Percentiles rank a stretch among this genome's conserved stretches.
Evolutionary conservation across 805 yeast genomes (phyloP).

Genomic region (Brettanomyces sp.): DNA sequence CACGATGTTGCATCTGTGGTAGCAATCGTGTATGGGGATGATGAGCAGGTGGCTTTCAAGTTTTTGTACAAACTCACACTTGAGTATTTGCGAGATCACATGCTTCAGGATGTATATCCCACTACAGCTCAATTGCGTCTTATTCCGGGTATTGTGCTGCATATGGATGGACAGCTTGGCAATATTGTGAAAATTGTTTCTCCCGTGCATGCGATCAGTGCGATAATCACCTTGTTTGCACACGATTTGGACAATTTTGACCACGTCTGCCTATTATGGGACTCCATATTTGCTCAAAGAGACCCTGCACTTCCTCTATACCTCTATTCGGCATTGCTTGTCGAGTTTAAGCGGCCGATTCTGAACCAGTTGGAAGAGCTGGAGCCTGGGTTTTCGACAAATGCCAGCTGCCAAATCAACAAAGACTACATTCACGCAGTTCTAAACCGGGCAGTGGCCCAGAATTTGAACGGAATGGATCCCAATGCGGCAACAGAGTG

Average conservation of each 20-base stretch:
- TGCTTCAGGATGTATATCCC: conserved; percentile 62
- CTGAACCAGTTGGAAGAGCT: conserved; percentile 20
- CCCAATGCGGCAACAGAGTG: not conserved
- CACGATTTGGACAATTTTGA: conserved; percentile 51
- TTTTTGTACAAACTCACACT: conserved; percentile 50
- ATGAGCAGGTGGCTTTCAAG: conserved; percentile 27
- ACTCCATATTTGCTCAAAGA: conserved; percentile 48
- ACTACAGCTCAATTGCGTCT: conserved; percentile 57
- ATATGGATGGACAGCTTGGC: conserved; percentile 37
- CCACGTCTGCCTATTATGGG: conserved; percentile 57
- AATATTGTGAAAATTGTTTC: conserved; percentile 31
- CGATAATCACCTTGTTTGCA: conserved; percentile 67
- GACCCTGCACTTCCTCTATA: conserved; percentile 49
- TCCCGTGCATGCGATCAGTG: conserved; percentile 66
- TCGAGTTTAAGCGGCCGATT: conserved; percentile 36
- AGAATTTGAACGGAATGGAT: not conserved
- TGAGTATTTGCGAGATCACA: conserved; percentile 68
- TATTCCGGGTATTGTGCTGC: conserved; percentile 51
- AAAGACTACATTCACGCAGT: not conserved
- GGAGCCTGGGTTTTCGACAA: conserved; percentile 9
- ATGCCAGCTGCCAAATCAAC: conserved; percentile 6
- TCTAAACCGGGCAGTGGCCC: not conserved
- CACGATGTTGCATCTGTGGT: conserved; percentile 77
- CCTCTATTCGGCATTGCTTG: conserved; percentile 49
- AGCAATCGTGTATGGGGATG: conserved; percentile 37